Evolutionary conservation across 345 rosid species (phyloP), one percentile per base, ranked within the genome.

Genomic region (Euphorbia peplus): DNA sequence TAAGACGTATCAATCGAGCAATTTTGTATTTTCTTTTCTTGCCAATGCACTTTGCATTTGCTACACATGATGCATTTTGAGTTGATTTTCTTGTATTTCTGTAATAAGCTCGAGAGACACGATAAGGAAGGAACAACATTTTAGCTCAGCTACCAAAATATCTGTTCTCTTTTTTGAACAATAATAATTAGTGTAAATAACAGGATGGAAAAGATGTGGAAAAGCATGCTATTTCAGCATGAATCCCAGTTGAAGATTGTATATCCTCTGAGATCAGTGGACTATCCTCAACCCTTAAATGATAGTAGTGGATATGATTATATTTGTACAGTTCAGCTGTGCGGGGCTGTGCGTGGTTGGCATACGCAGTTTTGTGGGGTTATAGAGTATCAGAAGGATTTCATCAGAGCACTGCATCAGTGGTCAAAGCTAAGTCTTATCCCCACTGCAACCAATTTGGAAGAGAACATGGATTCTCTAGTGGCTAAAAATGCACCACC

Each of bases 161-260:
- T 55, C 14, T 55, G 8, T 32, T 52, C 46, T 52, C 46, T 50
- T 14, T 53, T 16, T 4, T 16, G 25, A 19, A 13, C 30, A 7
- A 44, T 28, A 57, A 1, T 28, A 47, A 60, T 26, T 41, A 37
- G n/a, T 62, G 29, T 53, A 55, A 21, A 63, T 75, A 79, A 75
- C 79, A 95, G 99, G 80, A 90, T 95, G 99, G 87, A 84, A 0
- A 76, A 37, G 28, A 95, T 91, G 99, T 95, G 99, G 99, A 87
- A 73, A 3, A 66, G 79, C 71, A 91, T 91, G 97, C 84, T 52
- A 73, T 30, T 0, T 66, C 89, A 90, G 54, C 96, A 91, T 39
- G 84, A 87, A 56, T 75, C 54, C 68, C 99, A 95, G 80, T 79
- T 41, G 0, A 80, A 50, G 71, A 78, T 76, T 61, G 90, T 75